phyloP scores from a whole-genome alignment of 495 filamentous ascomycete species.

The Penicillium antarcticum region DNA sequence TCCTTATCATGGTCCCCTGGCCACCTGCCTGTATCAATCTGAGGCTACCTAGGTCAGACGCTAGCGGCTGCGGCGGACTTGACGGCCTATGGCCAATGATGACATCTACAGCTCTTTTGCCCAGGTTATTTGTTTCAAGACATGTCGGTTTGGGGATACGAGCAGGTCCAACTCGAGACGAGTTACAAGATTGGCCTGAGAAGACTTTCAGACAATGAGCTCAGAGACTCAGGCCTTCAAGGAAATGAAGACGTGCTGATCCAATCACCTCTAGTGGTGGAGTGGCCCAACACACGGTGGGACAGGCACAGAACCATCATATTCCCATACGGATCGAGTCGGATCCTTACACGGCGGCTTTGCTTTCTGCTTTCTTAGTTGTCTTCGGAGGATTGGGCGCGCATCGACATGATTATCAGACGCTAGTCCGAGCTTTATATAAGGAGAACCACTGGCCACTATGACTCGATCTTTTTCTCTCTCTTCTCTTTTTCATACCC shows the following conservation, averaged over 20 bases:
- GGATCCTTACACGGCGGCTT: constrained; percentile 21
- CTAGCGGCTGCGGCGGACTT: constrained; percentile 7
- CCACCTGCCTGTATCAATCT: not conserved
- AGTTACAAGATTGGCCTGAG: not conserved
- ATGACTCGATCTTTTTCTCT: constrained; percentile 13
- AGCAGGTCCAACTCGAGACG: not conserved
- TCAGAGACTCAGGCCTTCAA: not conserved
- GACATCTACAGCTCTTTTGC: not conserved
- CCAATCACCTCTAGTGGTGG: constrained; percentile 18
- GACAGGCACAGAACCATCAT: constrained; percentile 28
- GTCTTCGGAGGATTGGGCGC: constrained; percentile 20
- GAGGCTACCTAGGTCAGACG: not conserved
- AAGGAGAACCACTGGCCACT: constrained; percentile 30
- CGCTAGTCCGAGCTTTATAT: constrained; percentile 33
- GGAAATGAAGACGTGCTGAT: constrained; percentile 3
- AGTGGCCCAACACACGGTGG: constrained; percentile 19
- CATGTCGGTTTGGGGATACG: not conserved
- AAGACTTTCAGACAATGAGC: not conserved
- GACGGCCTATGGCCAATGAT: not conserved
- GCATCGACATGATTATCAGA: constrained; percentile 27
- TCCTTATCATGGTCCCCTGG: not conserved
- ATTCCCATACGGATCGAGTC: constrained; percentile 30
- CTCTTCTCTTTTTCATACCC: constrained; percentile 6
- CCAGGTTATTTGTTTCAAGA: not conserved
- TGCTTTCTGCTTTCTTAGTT: constrained; percentile 3